Base-by-base conservation (phyloP, 768 basidiomycete genomes). In the Tulasnella sp. region DNA sequence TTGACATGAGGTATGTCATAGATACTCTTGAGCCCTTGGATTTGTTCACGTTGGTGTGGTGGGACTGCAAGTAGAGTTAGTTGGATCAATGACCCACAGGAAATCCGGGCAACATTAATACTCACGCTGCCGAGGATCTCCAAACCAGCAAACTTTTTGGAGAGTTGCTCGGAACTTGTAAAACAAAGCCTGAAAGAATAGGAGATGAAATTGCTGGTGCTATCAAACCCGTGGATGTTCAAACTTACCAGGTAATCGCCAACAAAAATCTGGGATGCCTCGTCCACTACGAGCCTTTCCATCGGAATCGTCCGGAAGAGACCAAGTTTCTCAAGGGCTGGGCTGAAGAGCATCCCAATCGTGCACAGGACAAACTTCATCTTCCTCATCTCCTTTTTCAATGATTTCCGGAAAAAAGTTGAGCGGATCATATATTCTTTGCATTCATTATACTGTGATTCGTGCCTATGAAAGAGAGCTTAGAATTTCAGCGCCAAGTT, bases 11-110 rank as follows among this genome's bases (percentile, higher is more conserved):
- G 73, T n/a, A 93, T 83, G 80, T 95, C 94, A 89, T 95, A 95
- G 14, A 95, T 89, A 82, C 93, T 94, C 80, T 92, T 87, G 18
- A 95, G 86, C 1, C 88, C 88, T 79, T 88, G 84, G 56, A 92
- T 86, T 62, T 92, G 88, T 81, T 93, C 93, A 81, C 93, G 89
- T 12, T 93, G 94, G 90, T 88, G 89, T 1, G 94, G 94, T 81
- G 94, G 93, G 82, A 95, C 94, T 95, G 78, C 16, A 16, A 44
- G 8, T 44, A 14, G 82, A 40, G 78, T n/a, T 58, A 76, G 75
- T 38, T 0, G 10, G 46, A 44, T 12, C 8, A 48, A 40, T 56
- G 7, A 76, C 19, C 10, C 9, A 27, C n/a, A 56, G 0, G 3
- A 18, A 27, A 34, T 16, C 6, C 18, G 27, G n/a, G 36, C 19